Percentiles rank a stretch among this genome's conserved stretches.
These are phyloP conservation scores for Mucor circinelloides DNA, from an alignment of 371 early-diverging fungal species.

Conservation along the genomic window DNA sequence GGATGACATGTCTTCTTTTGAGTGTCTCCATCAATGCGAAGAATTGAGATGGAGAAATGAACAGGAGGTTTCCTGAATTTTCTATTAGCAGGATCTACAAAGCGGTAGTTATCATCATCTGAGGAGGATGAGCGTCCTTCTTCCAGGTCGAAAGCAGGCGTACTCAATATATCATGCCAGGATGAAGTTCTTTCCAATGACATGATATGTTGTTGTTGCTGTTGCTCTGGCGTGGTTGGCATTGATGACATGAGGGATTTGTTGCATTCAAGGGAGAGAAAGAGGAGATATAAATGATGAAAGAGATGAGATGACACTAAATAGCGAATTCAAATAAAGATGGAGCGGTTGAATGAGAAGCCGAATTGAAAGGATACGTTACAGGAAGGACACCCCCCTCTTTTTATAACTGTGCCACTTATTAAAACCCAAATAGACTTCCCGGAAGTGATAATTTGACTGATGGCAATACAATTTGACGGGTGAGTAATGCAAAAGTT, in stretches of 20 bases:
- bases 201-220: background rate
- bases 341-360: conserved; percentile 1
- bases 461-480: background rate
- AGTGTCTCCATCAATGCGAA: conserved; percentile 14
- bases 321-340: background rate
- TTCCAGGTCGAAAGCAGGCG: background rate
- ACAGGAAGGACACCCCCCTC: background rate
- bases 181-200: conserved; percentile 8
- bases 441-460: background rate
- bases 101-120: conserved; percentile 3
- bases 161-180: conserved; percentile 11
- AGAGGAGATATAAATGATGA: background rate
- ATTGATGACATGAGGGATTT: background rate
- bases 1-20: conserved; percentile 28
- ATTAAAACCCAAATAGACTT: background rate
- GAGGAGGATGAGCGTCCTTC: background rate
- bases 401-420: background rate
- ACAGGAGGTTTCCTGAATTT: conserved; percentile 25
- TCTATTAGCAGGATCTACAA: conserved; percentile 14
- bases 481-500: background rate
- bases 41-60: conserved; percentile 15
- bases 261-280: background rate
- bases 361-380: background rate
- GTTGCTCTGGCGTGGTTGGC: background rate
- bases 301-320: conserved; percentile 4